phyloP scores from a whole-genome alignment of 1,284 basidiomycete genomes.

The Laetiporus sulphureus region DNA sequence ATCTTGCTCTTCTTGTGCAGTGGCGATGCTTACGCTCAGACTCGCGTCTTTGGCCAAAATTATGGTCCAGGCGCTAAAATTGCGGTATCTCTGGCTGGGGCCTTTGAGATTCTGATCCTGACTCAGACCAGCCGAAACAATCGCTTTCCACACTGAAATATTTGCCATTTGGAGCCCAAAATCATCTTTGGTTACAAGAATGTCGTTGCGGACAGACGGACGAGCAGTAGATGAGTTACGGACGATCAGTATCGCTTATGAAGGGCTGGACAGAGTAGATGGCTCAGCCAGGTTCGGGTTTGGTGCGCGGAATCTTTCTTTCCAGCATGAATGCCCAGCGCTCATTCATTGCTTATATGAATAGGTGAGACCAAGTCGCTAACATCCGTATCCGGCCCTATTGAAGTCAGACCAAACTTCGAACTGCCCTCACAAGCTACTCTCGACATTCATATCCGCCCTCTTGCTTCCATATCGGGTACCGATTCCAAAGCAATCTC shows the following conservation, averaged over 20 bases:
- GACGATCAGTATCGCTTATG: constrained; percentile 27
- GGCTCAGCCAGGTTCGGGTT: constrained; percentile 63
- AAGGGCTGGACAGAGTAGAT: constrained; percentile 51
- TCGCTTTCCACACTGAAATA: too few relatives aligned
- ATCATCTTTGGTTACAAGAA: too few relatives aligned
- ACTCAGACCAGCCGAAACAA: too few relatives aligned
- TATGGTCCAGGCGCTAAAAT: too few relatives aligned
- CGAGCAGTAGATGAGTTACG: constrained; percentile 22
- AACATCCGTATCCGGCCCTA: constrained; percentile 71
- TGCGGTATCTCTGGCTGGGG: too few relatives aligned
- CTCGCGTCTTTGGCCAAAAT: too few relatives aligned
- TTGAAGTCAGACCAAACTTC: constrained; percentile 56
- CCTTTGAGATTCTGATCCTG: too few relatives aligned
- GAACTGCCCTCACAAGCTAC: constrained; percentile 68
- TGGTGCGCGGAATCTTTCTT: constrained; percentile 29
- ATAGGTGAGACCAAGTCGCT: constrained; percentile 44
- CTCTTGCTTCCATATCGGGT: constrained; percentile 56
- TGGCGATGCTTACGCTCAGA: too few relatives aligned
- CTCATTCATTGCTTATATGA: constrained; percentile 1
- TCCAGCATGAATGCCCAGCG: not conserved
- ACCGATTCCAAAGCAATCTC: constrained; percentile 58
- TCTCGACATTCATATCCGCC: constrained; percentile 64
- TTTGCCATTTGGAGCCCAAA: too few relatives aligned
- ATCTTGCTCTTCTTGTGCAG: constrained; percentile 18
- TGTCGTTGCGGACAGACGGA: constrained; percentile 21